Evolutionary conservation across 1,284 basidiomycete species (phyloP).

Genomic region (Pterula multifida): DNA sequence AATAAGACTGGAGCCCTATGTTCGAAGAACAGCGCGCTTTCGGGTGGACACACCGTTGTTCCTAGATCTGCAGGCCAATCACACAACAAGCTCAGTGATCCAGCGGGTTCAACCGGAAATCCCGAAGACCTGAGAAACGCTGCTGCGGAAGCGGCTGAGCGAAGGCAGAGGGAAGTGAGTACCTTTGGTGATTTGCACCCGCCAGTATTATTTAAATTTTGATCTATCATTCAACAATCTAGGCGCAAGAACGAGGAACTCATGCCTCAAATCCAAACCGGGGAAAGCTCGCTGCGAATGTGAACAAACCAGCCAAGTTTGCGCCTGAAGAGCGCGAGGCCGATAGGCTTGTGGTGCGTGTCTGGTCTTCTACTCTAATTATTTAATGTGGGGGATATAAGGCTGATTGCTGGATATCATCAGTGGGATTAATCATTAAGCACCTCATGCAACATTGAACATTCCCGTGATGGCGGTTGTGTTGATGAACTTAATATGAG

Average conservation of each 20-base stretch:
- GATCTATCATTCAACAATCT: background rate
- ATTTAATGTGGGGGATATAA: background rate
- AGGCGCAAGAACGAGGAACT: background rate
- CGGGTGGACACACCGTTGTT: background rate
- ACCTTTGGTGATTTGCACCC: no score
- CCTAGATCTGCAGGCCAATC: background rate
- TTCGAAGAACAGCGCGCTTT: background rate
- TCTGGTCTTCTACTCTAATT: no score
- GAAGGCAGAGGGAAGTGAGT: background rate
- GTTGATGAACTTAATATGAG: no score
- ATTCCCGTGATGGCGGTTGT: no score
- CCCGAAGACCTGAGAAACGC: background rate
- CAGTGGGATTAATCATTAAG: background rate
- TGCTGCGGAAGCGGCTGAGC: slow-evolving; percentile 1
- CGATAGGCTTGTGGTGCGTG: background rate
- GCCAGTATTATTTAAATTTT: no score
- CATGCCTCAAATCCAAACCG: background rate
- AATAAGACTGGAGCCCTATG: background rate
- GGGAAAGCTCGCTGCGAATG: background rate
- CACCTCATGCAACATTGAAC: no score
- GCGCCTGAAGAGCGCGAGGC: background rate
- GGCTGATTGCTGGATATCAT: background rate
- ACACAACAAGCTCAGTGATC: background rate
- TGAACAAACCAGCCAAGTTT: background rate
- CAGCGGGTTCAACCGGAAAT: background rate